These are phyloP conservation scores for Chimonanthus praecox DNA, from an alignment of 164 flowering plant species.

Conservation along the genomic window DNA sequence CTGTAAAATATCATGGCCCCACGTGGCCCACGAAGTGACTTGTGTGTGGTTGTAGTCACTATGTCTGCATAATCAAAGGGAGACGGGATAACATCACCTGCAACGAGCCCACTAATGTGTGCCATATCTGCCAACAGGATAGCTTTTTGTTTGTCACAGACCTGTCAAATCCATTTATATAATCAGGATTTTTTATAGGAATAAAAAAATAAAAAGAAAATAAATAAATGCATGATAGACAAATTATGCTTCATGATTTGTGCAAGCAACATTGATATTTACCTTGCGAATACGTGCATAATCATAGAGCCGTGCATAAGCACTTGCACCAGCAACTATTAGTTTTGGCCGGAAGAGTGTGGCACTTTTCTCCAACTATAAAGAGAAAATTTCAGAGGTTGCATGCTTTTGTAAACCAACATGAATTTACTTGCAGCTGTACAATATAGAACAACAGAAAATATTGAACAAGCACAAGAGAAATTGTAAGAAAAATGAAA, in stretches of 20 bases:
- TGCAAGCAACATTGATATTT: conserved; percentile 5
- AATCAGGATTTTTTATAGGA: background rate
- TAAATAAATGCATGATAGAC: background rate
- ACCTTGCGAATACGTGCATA: conserved; percentile 93
- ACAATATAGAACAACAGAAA: background rate
- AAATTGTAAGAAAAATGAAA: background rate
- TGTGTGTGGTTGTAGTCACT: conserved; percentile 98
- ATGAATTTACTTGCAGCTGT: background rate
- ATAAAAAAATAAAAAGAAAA: background rate
- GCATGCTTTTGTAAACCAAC: background rate
- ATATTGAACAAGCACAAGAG: background rate
- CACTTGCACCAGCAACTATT: conserved; percentile 99
- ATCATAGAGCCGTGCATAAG: conserved; percentile 94
- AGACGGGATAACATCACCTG: conserved; percentile 96
- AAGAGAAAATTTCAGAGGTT: background rate
- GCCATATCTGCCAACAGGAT: conserved; percentile 99
- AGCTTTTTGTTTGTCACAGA: conserved; percentile 94
- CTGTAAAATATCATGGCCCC: conserved; percentile 93
- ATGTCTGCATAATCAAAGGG: conserved; percentile 98
- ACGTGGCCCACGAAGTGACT: conserved; percentile 98
- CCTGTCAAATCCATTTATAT: conserved; percentile 31
- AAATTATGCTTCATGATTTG: background rate
- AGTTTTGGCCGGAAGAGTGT: conserved; percentile 85
- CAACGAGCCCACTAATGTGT: conserved; percentile 97
- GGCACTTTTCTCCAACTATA: conserved; percentile 92